These are phyloP conservation scores for Blastocystis sp. DNA, from an alignment of 352 stramenopile genomes.

Conservation along the genomic window DNA sequence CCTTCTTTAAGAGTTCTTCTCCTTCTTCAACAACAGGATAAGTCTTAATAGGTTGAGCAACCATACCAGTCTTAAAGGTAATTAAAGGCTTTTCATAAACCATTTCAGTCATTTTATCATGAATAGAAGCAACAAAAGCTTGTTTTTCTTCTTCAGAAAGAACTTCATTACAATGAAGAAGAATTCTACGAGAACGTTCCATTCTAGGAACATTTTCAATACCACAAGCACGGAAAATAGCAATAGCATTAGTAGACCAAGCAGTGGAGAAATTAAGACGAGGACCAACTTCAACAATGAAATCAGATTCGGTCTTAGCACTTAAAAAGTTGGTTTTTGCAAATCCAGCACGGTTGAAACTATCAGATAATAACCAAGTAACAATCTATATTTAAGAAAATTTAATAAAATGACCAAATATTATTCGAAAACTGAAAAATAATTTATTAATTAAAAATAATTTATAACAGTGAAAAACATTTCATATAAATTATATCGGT, in stretches of 20 bases:
- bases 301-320: background rate
- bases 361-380: slow-evolving; percentile 18
- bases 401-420: too few relatives aligned
- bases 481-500: too few relatives aligned
- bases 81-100: slow-evolving; percentile 67
- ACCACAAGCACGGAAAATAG: slow-evolving; percentile 78
- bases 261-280: slow-evolving; percentile 90
- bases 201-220: slow-evolving; percentile 67
- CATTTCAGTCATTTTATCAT: slow-evolving; percentile 94
- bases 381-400: slow-evolving; percentile 23
- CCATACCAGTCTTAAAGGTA: slow-evolving; percentile 65
- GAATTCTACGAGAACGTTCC: slow-evolving; percentile 72
- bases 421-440: too few relatives aligned
- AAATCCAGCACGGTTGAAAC: slow-evolving; percentile 27
- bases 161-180: slow-evolving; percentile 46
- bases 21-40: slow-evolving; percentile 81
- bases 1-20: slow-evolving; percentile 70
- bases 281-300: slow-evolving; percentile 81
- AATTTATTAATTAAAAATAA: too few relatives aligned
- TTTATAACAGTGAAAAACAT: too few relatives aligned
- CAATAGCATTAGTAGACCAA: slow-evolving; percentile 87
- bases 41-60: slow-evolving; percentile 58
- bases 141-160: slow-evolving; percentile 47
- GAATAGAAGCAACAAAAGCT: slow-evolving; percentile 57
- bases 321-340: slow-evolving; percentile 2